These are phyloP conservation scores for Exophiala dermatitidis DNA, from an alignment of 2,329 filamentous ascomycete genomes.

Conservation along the genomic window DNA sequence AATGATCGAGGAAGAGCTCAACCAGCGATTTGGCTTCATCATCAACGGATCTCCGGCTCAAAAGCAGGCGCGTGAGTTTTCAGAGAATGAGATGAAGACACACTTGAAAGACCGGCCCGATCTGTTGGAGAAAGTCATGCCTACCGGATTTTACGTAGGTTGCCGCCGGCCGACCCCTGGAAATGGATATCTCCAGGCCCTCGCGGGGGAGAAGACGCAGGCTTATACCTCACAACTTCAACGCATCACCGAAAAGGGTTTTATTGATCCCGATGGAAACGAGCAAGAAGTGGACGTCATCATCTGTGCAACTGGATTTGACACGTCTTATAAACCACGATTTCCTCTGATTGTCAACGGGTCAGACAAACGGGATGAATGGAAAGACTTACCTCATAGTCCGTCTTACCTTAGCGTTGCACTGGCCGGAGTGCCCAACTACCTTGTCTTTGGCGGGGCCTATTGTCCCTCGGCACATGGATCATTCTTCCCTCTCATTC, in stretches of 20 bases:
- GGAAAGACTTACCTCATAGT: constrained; percentile 17
- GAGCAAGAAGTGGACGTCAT: constrained; percentile 28
- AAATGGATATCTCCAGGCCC: constrained; percentile 23
- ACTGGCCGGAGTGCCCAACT: constrained; percentile 27
- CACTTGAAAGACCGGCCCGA: constrained; percentile 23
- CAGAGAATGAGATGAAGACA: constrained; percentile 24
- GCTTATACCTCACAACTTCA: constrained; percentile 10
- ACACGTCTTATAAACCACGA: constrained; percentile 22
- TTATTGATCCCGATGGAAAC: constrained; percentile 17
- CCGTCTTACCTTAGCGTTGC: constrained; percentile 22
- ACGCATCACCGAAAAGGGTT: constrained; percentile 18
- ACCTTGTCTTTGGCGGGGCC: constrained; percentile 27
- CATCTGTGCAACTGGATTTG: constrained; percentile 28
- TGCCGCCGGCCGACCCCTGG: constrained; percentile 27
- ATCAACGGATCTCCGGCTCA: constrained; percentile 13
- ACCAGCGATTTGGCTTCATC: constrained; percentile 18
- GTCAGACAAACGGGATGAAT: constrained; percentile 11
- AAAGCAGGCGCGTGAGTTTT: constrained; percentile 12
- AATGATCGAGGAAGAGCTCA: constrained; percentile 23
- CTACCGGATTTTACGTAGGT: constrained; percentile 25
- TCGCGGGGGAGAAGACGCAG: constrained; percentile 16
- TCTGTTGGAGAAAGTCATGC: constrained; percentile 26
- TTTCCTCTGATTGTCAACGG: constrained; percentile 19
- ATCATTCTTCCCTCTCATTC: constrained; percentile 27
- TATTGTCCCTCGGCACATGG: constrained; percentile 29